These are phyloP conservation scores for Oryza longistaminata DNA, from an alignment of 176 grass and related monocot species.

Conservation along the genomic window DNA sequence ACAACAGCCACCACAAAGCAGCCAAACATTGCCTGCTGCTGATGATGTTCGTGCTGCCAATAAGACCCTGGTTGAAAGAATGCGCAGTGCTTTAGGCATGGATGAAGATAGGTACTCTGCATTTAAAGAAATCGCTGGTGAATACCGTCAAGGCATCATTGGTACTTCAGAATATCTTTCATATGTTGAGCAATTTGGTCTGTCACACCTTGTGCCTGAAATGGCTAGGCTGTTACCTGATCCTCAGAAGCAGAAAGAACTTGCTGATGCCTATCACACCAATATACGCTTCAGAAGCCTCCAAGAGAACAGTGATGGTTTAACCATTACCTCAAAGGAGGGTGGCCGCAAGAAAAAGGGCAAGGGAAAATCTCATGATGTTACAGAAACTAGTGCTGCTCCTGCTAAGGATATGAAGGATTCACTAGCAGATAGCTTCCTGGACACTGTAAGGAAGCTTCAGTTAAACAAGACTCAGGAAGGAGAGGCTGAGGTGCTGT, in stretches of 20 bases:
- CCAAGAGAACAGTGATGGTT: conserved; percentile 42
- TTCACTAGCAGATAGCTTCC: conserved; percentile 48
- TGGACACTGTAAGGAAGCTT: conserved; percentile 63
- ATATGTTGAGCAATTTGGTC: conserved; percentile 91
- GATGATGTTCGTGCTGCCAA: conserved; percentile 67
- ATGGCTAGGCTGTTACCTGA: conserved; percentile 83
- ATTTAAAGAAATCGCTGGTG: conserved; percentile 81
- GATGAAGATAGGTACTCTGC: conserved; percentile 73
- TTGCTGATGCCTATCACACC: conserved; percentile 71
- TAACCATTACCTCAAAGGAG: conserved; percentile 38
- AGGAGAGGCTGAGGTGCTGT: conserved; percentile 62
- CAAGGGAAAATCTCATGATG: conserved; percentile 43
- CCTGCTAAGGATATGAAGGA: conserved; percentile 49
- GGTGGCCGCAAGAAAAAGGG: conserved; percentile 51
- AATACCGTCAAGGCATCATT: conserved; percentile 79
- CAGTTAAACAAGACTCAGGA: conserved; percentile 53
- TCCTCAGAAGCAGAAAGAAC: conserved; percentile 69
- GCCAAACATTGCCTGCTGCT: conserved; percentile 35
- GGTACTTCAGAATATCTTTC: conserved; percentile 78
- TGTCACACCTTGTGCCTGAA: conserved; percentile 82
- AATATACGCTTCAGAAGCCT: conserved; percentile 54
- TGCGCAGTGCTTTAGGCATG: conserved; percentile 63
- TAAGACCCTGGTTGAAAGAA: conserved; percentile 75
- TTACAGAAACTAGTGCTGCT: conserved; percentile 31
- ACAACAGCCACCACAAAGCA: conserved; percentile 16